Evolutionary conservation across 2,329 filamentous ascomycete genomes (phyloP), one percentile per base, ranked within the genome.

Genomic region (Aspergillus bombycis): DNA sequence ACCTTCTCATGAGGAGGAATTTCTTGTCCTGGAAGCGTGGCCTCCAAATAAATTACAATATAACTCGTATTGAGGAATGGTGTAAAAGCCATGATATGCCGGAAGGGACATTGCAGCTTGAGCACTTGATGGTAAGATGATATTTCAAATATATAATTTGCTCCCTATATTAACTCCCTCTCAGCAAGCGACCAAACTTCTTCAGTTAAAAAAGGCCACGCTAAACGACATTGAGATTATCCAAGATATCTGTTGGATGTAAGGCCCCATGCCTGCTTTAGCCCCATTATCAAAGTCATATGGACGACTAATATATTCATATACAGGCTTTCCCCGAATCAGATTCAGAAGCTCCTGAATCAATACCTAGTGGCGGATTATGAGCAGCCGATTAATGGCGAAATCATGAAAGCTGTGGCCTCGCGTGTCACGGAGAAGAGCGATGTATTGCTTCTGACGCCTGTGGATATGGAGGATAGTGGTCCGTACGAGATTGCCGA

Each of bases 241-340:
- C 74, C 95, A 99, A 83, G 95, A 99, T 78, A 99, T 99, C 73
- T 99, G 95, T 86, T 98, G 94, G 94, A 98, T 98, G 94, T 96
- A 82, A 88, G 92, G 87, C 26, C 32, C n/a, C 43, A 16, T 30
- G 12, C 10, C 12, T 12, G 21, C 14, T 11, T 38, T 8, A 41
- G 4, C 41, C 38, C 21, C 21, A 32, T 34, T 12, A 23, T 36
- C 16, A 9, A 21, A 41, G n/a, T 16, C 43, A 8, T 10, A n/a
- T 38, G 55, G 12, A 62, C 69, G 58, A 70, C 58, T 30, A 60
- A 57, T 53, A 26, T 43, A 54, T 46, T 21, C 11, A 46, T 55
- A 38, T 30, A 19, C 65, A 95, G 92, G 92, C 87, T 99, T 59
- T 97, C 94, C 1, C 95, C 95, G 58, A 98, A 97, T 81, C 95